phyloP scores from a whole-genome alignment of 345 rosid species.

The Excoecaria cochinchinensis region DNA sequence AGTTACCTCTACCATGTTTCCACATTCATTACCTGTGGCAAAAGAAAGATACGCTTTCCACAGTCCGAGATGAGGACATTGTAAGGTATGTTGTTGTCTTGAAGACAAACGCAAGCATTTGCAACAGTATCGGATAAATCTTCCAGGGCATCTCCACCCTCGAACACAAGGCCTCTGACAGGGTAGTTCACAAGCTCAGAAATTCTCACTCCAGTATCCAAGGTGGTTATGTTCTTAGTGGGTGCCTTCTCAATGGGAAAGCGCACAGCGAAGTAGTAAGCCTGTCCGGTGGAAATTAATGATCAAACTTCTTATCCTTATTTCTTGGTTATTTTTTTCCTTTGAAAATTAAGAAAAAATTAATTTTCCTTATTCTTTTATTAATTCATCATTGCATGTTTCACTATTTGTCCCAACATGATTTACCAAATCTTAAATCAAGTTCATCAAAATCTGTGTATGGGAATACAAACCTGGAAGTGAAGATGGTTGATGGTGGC shows the following conservation, averaged over 20 bases:
- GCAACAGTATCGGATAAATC: slow-evolving; percentile 59
- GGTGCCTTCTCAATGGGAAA: slow-evolving; percentile 91
- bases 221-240: slow-evolving; percentile 47
- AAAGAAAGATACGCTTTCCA: slow-evolving; percentile 70
- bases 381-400: background rate
- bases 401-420: background rate
- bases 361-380: background rate
- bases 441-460: background rate
- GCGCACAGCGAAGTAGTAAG: slow-evolving; percentile 72
- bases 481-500: slow-evolving; percentile 98
- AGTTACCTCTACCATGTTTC: background rate
- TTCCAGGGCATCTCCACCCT: slow-evolving; percentile 62
- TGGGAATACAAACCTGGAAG: slow-evolving; percentile 64
- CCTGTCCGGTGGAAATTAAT: slow-evolving; percentile 40
- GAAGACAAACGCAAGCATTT: slow-evolving; percentile 77
- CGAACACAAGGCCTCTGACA: slow-evolving; percentile 82
- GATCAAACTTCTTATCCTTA: background rate
- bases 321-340: background rate
- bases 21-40: slow-evolving; percentile 72
- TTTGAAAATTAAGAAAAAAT: background rate
- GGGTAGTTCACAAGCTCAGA: slow-evolving; percentile 73
- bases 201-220: slow-evolving; percentile 52
- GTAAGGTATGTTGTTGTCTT: slow-evolving; percentile 84
- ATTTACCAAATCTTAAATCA: background rate
- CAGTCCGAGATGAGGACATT: slow-evolving; percentile 80